Percentiles rank a stretch among this genome's conserved stretches.
These are phyloP conservation scores for Ceratocystiopsis brevicomis DNA, from an alignment of 2,329 filamentous ascomycete species.

Conservation along the genomic window DNA sequence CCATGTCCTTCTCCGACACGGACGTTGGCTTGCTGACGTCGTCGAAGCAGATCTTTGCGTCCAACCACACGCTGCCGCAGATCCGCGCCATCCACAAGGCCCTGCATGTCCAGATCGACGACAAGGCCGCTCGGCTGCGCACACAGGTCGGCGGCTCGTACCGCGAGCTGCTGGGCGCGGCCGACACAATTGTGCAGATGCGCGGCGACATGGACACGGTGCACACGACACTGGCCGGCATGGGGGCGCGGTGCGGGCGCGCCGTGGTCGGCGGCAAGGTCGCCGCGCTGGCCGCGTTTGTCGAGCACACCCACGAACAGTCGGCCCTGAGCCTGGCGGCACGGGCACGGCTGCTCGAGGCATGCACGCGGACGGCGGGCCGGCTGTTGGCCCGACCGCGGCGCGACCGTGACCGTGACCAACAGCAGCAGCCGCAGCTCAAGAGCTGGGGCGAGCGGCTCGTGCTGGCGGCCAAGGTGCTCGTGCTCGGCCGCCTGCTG, in stretches of 20 bases:
- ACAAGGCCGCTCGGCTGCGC: slow-evolving; percentile 42
- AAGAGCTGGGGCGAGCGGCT: slow-evolving; percentile 27
- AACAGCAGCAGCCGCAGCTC: slow-evolving; percentile 21
- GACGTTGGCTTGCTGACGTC: slow-evolving; percentile 30
- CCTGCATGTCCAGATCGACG: slow-evolving; percentile 39
- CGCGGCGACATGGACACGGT: slow-evolving; percentile 56
- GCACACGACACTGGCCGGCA: slow-evolving; percentile 49
- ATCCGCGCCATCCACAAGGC: slow-evolving; percentile 43
- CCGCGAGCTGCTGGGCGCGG: slow-evolving; percentile 75
- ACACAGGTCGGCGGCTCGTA: slow-evolving; percentile 52
- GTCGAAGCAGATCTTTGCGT: slow-evolving; percentile 33
- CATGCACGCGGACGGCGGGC: slow-evolving; percentile 29
- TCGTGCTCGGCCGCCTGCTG: slow-evolving; percentile 58
- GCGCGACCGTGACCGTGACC: not conserved
- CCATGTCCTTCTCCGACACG: slow-evolving; percentile 17
- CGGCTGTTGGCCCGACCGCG: slow-evolving; percentile 21
- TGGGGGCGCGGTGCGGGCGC: slow-evolving; percentile 63
- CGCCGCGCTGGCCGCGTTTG: slow-evolving; percentile 32
- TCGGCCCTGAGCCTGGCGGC: slow-evolving; percentile 18
- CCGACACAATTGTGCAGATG: slow-evolving; percentile 88
- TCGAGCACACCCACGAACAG: slow-evolving; percentile 11
- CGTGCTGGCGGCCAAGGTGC: slow-evolving; percentile 45
- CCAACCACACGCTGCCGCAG: slow-evolving; percentile 39
- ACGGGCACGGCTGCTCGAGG: slow-evolving; percentile 29
- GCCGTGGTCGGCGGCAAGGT: slow-evolving; percentile 48